A percentile compares a stretch with the other conserved stretches of the same genome.
Conservation (phyloP, 306 rosid species). For the Macrotyloma uniflorum region DNA sequence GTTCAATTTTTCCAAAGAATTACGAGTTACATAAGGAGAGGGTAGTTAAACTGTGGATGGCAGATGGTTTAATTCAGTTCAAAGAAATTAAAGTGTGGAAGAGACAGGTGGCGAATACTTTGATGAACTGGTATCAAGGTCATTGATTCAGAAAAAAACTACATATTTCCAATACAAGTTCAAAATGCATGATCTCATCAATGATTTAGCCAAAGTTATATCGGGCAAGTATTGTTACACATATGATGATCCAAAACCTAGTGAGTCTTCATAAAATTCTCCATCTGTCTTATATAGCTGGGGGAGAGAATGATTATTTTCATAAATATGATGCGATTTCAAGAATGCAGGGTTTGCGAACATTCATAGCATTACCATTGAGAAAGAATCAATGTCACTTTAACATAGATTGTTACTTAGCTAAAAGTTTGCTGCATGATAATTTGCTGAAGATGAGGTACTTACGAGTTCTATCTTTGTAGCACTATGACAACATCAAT, state of each 20-base stretch:
- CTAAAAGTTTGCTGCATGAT: neutral
- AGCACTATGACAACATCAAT: neutral
- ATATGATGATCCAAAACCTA: neutral
- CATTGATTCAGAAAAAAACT: constrained; percentile 19
- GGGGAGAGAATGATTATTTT: neutral
- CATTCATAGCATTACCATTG: neutral
- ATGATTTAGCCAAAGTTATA: constrained; percentile 11
- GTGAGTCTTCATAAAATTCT: neutral
- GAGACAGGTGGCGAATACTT: constrained; percentile 31
- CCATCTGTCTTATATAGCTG: constrained; percentile 26
- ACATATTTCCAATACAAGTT: neutral
- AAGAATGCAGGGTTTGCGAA: neutral
- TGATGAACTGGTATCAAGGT: constrained; percentile 37
- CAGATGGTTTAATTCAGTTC: constrained; percentile 29
- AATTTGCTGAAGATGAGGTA: neutral
- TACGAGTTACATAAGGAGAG: neutral
- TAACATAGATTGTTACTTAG: neutral
- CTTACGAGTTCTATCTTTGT: constrained; percentile 26
- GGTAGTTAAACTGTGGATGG: constrained; percentile 42
- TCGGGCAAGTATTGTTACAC: constrained; percentile 20
- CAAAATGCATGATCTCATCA: constrained; percentile 43
- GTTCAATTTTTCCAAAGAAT: constrained; percentile 41
- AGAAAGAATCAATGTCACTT: neutral
- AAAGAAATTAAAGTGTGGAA: constrained; percentile 25
- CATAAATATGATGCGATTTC: neutral